phyloP scores from a whole-genome alignment of 768 basidiomycete species.

The Heimioporus sp. region DNA sequence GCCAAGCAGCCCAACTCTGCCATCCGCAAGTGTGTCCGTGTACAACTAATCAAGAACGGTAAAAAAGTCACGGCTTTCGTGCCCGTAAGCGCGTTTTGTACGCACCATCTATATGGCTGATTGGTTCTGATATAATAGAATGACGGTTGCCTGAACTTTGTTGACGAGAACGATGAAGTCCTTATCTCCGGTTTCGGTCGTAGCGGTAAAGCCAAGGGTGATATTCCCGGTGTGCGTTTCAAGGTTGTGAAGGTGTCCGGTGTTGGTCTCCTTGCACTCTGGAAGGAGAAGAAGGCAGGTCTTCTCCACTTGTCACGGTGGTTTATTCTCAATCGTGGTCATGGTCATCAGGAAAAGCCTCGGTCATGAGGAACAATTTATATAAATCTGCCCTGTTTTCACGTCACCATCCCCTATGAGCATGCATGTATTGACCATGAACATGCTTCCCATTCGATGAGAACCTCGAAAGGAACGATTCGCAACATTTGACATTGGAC shows the following conservation, averaged over 20 bases:
- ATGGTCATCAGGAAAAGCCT: conserved; percentile 62
- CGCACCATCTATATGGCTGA: conserved; percentile 1
- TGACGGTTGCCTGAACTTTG: conserved; percentile 97
- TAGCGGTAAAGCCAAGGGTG: conserved; percentile 99
- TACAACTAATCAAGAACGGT: conserved; percentile 99
- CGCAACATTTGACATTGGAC: neutral
- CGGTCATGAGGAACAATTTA: conserved; percentile 43
- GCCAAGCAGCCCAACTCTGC: conserved; percentile 99
- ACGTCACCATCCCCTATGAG: conserved; percentile 17
- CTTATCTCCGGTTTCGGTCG: conserved; percentile 99
- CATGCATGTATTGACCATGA: conserved; percentile 27
- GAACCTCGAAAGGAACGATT: conserved; percentile 1
- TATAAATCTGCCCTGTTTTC: conserved; percentile 4
- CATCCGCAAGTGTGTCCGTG: conserved; percentile 99
- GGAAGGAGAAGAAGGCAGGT: conserved; percentile 98
- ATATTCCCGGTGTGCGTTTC: conserved; percentile 99
- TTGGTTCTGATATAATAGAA: conserved; percentile 48
- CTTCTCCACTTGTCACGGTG: neutral
- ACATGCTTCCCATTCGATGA: conserved; percentile 21
- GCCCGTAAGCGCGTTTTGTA: conserved; percentile 57
- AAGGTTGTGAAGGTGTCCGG: conserved; percentile 99
- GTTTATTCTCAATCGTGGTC: neutral
- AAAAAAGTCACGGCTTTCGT: conserved; percentile 99
- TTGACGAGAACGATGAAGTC: conserved; percentile 99
- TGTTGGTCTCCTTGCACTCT: conserved; percentile 95